Evolutionary conservation across 371 early-diverging fungal species (phyloP).

Genomic region (Lichtheimia ornata): DNA sequence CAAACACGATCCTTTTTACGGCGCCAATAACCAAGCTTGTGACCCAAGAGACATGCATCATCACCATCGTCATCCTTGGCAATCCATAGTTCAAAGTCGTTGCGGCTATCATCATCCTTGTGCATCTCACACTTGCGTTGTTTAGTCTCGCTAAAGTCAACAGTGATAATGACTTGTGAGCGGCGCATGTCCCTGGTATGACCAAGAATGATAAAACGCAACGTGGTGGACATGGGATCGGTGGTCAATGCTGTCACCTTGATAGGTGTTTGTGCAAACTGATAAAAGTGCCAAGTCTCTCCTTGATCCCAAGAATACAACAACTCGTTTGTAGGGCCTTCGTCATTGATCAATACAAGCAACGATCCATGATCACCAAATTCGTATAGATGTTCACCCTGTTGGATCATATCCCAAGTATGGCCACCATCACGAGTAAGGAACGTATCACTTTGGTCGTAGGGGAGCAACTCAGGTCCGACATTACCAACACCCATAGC

Average conservation of each 20-base stretch:
- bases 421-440: constrained; percentile 84
- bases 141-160: constrained; percentile 44
- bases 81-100: constrained; percentile 81
- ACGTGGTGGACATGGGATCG: constrained; percentile 56
- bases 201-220: constrained; percentile 61
- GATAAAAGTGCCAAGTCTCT: constrained; percentile 60
- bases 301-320: constrained; percentile 70
- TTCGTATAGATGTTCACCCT: constrained; percentile 64
- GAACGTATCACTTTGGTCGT: constrained; percentile 72
- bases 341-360: constrained; percentile 69
- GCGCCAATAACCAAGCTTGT: constrained; percentile 67
- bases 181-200: constrained; percentile 23
- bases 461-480: constrained; percentile 63
- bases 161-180: constrained; percentile 37
- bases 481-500: constrained; percentile 92
- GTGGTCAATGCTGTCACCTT: constrained; percentile 59
- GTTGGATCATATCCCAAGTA: constrained; percentile 67
- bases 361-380: constrained; percentile 86
- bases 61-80: constrained; percentile 62
- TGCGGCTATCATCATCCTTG: constrained; percentile 52
- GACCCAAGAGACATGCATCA: constrained; percentile 46
- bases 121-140: constrained; percentile 55
- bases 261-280: constrained; percentile 48
- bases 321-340: constrained; percentile 71
- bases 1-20: constrained; percentile 79